A percentile compares a stretch with the other conserved stretches of the same genome.
These are phyloP conservation scores for Apiospora aurea DNA, from an alignment of 2,329 filamentous ascomycete species.

Conservation along the genomic window DNA sequence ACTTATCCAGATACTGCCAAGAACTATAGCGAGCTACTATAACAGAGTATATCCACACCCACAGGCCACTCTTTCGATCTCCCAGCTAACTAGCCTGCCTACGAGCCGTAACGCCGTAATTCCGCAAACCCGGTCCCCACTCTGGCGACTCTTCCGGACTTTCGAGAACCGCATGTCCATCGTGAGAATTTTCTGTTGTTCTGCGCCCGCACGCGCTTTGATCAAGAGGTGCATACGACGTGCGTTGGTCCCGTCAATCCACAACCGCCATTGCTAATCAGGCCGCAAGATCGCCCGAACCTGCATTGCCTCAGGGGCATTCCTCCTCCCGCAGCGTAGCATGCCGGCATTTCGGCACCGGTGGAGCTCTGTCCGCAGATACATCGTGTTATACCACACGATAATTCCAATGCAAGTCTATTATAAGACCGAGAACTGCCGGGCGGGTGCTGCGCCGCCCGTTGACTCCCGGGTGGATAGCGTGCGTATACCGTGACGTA, in stretches of 20 bases:
- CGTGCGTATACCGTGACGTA: slow-evolving; percentile 4
- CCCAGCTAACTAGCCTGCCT: background rate
- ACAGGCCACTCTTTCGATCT: background rate
- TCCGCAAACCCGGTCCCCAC: slow-evolving; percentile 14
- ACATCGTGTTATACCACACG: slow-evolving; percentile 9
- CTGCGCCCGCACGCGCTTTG: background rate
- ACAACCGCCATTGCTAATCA: background rate
- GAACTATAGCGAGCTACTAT: slow-evolving; percentile 1
- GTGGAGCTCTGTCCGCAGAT: background rate
- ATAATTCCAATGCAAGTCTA: background rate
- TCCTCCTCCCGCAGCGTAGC: background rate
- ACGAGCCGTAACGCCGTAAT: slow-evolving; percentile 6
- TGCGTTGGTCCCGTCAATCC: background rate
- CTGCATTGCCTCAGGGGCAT: background rate
- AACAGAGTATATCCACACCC: background rate
- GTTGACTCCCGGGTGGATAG: background rate
- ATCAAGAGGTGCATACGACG: background rate
- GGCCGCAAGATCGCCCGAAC: slow-evolving; percentile 5
- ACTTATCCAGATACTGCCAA: slow-evolving; percentile 14
- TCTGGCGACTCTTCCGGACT: background rate
- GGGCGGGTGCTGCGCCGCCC: background rate
- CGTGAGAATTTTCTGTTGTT: slow-evolving; percentile 18
- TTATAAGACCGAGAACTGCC: slow-evolving; percentile 17
- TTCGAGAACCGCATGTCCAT: background rate
- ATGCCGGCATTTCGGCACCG: background rate